Base-by-base conservation (phyloP, 768 basidiomycete species). In the Boletellus ananas region DNA sequence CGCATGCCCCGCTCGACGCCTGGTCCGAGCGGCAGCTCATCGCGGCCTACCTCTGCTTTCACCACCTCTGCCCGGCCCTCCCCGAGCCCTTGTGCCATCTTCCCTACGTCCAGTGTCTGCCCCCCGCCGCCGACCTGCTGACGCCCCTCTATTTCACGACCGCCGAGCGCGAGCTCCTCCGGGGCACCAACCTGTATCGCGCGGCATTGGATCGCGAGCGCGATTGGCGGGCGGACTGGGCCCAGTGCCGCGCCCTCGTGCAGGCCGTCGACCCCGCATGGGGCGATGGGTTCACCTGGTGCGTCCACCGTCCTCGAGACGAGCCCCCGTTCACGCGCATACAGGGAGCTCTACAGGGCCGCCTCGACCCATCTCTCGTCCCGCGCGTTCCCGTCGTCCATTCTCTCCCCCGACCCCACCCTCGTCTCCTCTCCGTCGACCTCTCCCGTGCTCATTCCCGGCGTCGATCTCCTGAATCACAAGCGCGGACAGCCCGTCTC, bases 401-500 rank as follows among this genome's bases (percentile, higher is more conserved):
- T 97, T 18, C 75, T 96, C 25, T 81, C 81, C 65, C 17, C 74
- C 59, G 37, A 42, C 0, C 81, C 85, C 6, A 74, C 83, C 0
- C 72, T 87, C 9, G 61, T 76, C 27, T 66, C 75, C 12, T 74
- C 76, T 1, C 67, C 77, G 0, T 67, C 74, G 8, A 80, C 85
- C 0, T 75, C 85, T 55, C 90, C 93, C 1, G 74, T 96, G 11
- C 79, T 97, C 29, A 74, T 97, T 34, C 94, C 95, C 0, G 90
- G 90, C 1, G 72, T 94, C 25, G 94, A 98, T 68, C 71, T 84
- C 5, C 72, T 95, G 43, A 96, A 98, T 61, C 94, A 96, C 63
- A 79, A 80, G 17, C 84, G 90, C 3, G 84, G 75, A 0, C 79
- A 87, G 35, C 84, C 87, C 2, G 87, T 95, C 27, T 86, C 90